A percentile compares a stretch with the other conserved stretches of the same genome.
Evolutionary conservation across 371 early-diverging fungal genomes (phyloP).

Genomic region (Mucor mucedo): DNA sequence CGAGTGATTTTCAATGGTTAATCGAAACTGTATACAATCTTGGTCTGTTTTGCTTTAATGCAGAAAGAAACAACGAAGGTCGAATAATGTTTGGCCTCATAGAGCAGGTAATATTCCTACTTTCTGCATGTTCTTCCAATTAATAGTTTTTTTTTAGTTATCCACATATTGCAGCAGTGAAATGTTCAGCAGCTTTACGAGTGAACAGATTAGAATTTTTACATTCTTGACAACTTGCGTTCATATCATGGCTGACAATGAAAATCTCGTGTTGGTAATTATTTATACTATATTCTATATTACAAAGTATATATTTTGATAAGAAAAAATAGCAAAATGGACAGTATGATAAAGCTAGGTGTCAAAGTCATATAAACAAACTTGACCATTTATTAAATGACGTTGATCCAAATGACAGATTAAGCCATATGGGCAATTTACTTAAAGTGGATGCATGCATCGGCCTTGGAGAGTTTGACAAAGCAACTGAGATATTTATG

Average conservation of each 20-base stretch:
- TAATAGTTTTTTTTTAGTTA: neutral
- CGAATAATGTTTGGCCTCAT: constrained; percentile 8
- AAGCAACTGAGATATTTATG: constrained; percentile 10
- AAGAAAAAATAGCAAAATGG: neutral
- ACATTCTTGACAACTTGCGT: neutral
- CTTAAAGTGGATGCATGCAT: constrained; percentile 18
- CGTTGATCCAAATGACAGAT: neutral
- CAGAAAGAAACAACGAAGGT: constrained; percentile 16
- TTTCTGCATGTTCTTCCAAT: neutral
- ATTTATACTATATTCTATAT: no score
- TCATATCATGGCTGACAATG: neutral
- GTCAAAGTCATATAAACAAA: neutral
- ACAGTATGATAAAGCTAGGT: neutral
- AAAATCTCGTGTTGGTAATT: neutral
- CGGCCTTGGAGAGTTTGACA: constrained; percentile 9
- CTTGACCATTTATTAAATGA: neutral
- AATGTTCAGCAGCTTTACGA: neutral
- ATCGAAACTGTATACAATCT: constrained; percentile 20
- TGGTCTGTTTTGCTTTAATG: constrained; percentile 22
- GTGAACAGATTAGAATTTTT: neutral
- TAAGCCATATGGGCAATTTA: neutral
- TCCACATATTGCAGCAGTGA: neutral
- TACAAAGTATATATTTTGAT: no score
- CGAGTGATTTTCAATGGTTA: constrained; percentile 18
- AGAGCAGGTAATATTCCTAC: constrained; percentile 9